Evolutionary conservation across 164 flowering plant genomes (phyloP), one percentile per base, ranked within the genome.

Genomic region (Tinospora cordifolia): DNA sequence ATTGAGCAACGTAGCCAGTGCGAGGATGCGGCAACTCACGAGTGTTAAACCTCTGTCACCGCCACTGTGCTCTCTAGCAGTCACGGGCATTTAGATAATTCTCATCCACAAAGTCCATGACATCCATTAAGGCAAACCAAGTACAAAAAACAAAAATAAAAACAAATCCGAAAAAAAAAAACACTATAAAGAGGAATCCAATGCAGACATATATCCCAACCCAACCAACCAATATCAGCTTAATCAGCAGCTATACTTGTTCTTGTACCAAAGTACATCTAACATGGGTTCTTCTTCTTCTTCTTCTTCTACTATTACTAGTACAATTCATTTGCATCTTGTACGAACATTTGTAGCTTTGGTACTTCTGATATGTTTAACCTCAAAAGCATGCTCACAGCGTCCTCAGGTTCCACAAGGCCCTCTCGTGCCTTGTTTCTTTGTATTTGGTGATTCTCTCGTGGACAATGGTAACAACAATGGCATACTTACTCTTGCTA

Each of bases 381-480:
- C 13, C 51, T 34, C 25, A 11, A 34, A 41, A 25, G 74, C 57
- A 15, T 44, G 36, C 26, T 66, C 79, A 41, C 51, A 70, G 6
- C 19, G 51, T 1, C 78, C 70, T n/a, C 79, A 78, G 64, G 84
- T 85, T 63, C 96, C 68, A 65, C 69, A 73, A 54, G 62, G 51
- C 3, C 82, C 77, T 21, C 81, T 78, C 59, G 89, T 88, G 70
- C 94, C 96, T 0, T 77, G 93, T 68, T 83, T 88, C 80, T 92
- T 83, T 81, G 86, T 92, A 5, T 92, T 90, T 73, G 98, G 98
- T 0, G 98, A 92, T 69, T 90, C 98, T 0, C 63, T 92, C 54
- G 96, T 92, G 2, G 98, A 92, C 76, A 90, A 88, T 79, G 98
- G 96, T 6, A 92, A 92, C 81, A 90, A 92, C 80, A 92, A 92